phyloP scores from a whole-genome alignment of 1,284 basidiomycete genomes.

The Taiwanofungus camphoratus region DNA sequence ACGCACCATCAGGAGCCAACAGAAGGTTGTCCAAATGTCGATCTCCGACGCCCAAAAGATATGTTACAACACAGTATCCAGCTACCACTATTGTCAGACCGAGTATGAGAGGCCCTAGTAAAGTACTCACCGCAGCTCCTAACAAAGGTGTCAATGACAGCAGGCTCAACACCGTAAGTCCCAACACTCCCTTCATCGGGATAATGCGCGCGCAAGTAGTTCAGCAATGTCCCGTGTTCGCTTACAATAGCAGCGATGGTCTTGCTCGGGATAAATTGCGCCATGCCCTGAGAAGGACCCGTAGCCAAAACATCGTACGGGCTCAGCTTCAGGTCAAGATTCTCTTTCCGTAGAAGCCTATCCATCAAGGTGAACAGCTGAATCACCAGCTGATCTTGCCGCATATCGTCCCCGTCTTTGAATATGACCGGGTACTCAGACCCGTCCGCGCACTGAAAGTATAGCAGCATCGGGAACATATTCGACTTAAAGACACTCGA shows the following conservation, averaged over 20 bases:
- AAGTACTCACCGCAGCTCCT: conserved; percentile 84
- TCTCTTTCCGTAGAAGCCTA: conserved; percentile 88
- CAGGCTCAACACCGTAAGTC: conserved; percentile 87
- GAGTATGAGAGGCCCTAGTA: not conserved
- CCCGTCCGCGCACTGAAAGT: conserved; percentile 77
- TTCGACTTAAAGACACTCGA: conserved; percentile 98
- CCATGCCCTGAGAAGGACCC: conserved; percentile 90
- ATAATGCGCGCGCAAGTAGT: conserved; percentile 81
- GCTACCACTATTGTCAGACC: conserved; percentile 43
- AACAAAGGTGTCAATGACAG: conserved; percentile 94
- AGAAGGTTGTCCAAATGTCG: conserved; percentile 96
- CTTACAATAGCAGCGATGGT: conserved; percentile 91
- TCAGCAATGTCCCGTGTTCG: conserved; percentile 87
- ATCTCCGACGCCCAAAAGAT: conserved; percentile 95
- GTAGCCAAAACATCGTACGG: conserved; percentile 96
- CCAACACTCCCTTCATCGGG: conserved; percentile 91
- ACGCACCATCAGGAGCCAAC: conserved; percentile 83
- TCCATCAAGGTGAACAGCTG: conserved; percentile 99
- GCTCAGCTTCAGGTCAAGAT: conserved; percentile 88
- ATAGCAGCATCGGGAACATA: conserved; percentile 86
- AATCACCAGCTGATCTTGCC: conserved; percentile 96
- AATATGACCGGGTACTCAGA: conserved; percentile 92
- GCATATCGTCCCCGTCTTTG: conserved; percentile 98
- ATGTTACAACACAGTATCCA: conserved; percentile 98
- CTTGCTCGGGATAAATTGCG: conserved; percentile 93